phyloP scores from a whole-genome alignment of 2,329 filamentous ascomycete species.

The Rhinocladiella similis region DNA sequence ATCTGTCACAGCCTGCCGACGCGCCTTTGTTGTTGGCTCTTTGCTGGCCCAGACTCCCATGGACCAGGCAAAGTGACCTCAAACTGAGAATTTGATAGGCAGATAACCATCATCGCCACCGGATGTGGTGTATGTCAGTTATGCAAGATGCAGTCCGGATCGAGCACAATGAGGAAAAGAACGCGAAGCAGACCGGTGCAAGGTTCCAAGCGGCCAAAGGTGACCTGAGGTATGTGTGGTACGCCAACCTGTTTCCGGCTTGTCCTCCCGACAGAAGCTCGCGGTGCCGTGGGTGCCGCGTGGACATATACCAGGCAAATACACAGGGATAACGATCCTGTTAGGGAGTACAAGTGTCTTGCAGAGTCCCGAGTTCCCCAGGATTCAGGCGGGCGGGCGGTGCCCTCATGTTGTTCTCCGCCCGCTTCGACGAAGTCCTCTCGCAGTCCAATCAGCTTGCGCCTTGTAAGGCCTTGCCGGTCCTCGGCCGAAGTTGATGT shows the following conservation, averaged over 20 bases:
- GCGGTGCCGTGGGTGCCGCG: background rate
- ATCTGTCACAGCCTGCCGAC: too few species aligned
- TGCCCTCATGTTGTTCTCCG: slow-evolving; percentile 49
- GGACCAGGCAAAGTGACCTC: too few species aligned
- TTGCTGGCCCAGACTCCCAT: too few species aligned
- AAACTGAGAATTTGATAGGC: too few species aligned
- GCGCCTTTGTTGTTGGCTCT: too few species aligned
- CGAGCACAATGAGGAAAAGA: too few species aligned
- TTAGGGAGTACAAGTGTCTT: background rate
- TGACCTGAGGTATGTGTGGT: too few species aligned
- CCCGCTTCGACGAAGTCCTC: background rate
- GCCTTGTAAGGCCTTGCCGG: background rate
- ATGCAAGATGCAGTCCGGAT: too few species aligned
- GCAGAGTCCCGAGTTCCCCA: slow-evolving; percentile 6
- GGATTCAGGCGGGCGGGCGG: slow-evolving; percentile 39
- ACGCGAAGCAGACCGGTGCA: too few species aligned
- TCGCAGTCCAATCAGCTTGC: background rate
- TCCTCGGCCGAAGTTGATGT: background rate
- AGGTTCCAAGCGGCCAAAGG: too few species aligned
- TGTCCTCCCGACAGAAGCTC: background rate
- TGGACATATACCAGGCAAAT: background rate
- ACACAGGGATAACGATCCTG: background rate
- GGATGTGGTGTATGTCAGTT: too few species aligned
- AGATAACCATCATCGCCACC: too few species aligned
- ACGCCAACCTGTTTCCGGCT: background rate